These are phyloP conservation scores for Fusarium nodosum DNA, from an alignment of 2,329 filamentous ascomycete species.

Conservation along the genomic window DNA sequence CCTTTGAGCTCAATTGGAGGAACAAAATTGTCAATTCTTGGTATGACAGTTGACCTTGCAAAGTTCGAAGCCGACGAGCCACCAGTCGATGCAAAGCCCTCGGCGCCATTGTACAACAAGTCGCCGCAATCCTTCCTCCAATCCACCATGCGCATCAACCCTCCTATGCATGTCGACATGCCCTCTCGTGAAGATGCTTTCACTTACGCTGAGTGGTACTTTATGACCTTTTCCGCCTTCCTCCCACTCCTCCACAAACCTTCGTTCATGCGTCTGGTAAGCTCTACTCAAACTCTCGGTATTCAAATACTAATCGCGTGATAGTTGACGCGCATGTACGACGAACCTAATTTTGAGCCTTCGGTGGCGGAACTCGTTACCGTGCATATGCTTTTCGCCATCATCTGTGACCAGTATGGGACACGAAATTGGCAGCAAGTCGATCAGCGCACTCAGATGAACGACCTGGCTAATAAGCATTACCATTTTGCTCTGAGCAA, in stretches of 20 bases:
- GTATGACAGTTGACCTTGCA: conserved; percentile 83
- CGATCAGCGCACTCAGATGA: conserved; percentile 67
- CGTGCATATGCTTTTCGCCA: conserved; percentile 84
- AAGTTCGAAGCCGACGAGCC: conserved; percentile 77
- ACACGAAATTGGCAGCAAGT: conserved; percentile 73
- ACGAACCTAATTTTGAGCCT: conserved; percentile 74
- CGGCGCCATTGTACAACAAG: conserved; percentile 73
- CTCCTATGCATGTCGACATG: conserved; percentile 68
- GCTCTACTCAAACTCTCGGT: conserved; percentile 39
- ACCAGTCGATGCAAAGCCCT: conserved; percentile 54
- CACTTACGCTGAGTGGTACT: conserved; percentile 81
- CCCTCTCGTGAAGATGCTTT: conserved; percentile 75
- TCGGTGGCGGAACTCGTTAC: conserved; percentile 75
- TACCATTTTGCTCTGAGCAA: conserved; percentile 81
- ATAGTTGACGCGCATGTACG: conserved; percentile 75
- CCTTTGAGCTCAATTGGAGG: conserved; percentile 81
- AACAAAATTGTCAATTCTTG: conserved; percentile 81
- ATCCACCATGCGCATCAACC: conserved; percentile 72
- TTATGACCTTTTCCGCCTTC: conserved; percentile 78
- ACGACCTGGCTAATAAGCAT: conserved; percentile 78
- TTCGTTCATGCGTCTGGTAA: conserved; percentile 76
- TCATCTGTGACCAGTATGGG: conserved; percentile 83
- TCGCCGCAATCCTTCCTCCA: conserved; percentile 79
- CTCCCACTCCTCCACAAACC: conserved; percentile 83
- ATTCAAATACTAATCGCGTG: conserved; percentile 22